A percentile compares a stretch with the other conserved stretches of the same genome.
Conservation (phyloP, 495 filamentous ascomycete species). For the Hyaloscypha finlandica region DNA sequence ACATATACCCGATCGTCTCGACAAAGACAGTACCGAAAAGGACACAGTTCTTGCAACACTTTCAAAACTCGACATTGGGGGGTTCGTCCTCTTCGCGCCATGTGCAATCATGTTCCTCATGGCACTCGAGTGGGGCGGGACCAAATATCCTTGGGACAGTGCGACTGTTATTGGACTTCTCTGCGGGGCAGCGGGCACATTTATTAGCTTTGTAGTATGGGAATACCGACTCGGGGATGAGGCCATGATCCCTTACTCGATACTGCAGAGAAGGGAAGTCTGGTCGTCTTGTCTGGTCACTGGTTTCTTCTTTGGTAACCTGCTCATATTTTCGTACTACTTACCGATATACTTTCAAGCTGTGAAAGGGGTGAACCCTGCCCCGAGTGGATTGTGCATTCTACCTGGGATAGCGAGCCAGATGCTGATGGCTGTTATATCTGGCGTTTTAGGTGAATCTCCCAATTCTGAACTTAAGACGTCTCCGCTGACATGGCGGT, state of each 20-base stretch:
- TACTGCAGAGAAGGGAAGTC: slow-evolving; percentile 31
- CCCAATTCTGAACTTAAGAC: not conserved
- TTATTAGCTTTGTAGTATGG: slow-evolving; percentile 47
- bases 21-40: slow-evolving; percentile 42
- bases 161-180: slow-evolving; percentile 43
- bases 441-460: slow-evolving; percentile 41
- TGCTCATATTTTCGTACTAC: slow-evolving; percentile 49
- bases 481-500: not conserved
- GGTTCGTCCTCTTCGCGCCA: slow-evolving; percentile 42
- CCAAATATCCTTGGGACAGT: slow-evolving; percentile 43
- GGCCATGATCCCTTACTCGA: slow-evolving; percentile 51
- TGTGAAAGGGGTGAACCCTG: slow-evolving; percentile 55
- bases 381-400: slow-evolving; percentile 71
- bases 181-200: slow-evolving; percentile 44
- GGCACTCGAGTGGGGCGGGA: slow-evolving; percentile 50
- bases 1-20: slow-evolving; percentile 26
- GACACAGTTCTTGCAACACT: not conserved
- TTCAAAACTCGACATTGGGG: slow-evolving; percentile 46
- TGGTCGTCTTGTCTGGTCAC: slow-evolving; percentile 37
- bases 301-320: slow-evolving; percentile 20
- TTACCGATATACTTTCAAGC: slow-evolving; percentile 83
- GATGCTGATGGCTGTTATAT: slow-evolving; percentile 39
- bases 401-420: slow-evolving; percentile 53
- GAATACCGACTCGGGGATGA: slow-evolving; percentile 42
- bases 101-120: slow-evolving; percentile 42